Evolutionary conservation across 2,329 filamentous ascomycete genomes (phyloP).

Genomic region (Aureobasidium sp.): DNA sequence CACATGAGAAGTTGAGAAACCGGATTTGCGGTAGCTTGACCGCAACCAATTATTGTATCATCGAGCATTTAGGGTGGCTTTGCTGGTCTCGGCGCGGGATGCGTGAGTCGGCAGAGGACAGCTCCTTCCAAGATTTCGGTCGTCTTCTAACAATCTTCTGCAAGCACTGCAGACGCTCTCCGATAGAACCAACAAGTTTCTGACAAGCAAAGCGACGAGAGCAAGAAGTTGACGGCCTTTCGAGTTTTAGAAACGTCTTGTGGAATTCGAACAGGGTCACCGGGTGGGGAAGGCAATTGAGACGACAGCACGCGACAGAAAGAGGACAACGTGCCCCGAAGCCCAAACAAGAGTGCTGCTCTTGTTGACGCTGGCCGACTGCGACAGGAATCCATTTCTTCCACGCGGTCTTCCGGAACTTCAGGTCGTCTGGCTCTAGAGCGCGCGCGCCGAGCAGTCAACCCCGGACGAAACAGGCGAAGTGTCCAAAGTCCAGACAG

Average conservation of each 20-base stretch:
- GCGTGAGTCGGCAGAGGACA: neutral
- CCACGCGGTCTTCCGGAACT: neutral
- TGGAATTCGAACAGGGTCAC: neutral
- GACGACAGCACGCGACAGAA: neutral
- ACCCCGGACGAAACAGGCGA: neutral
- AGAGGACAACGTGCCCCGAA: constrained; percentile 1
- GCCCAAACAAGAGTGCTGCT: neutral
- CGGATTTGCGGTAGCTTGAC: neutral
- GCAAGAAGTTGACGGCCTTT: neutral
- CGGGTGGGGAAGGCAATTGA: neutral
- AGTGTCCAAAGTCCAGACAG: neutral
- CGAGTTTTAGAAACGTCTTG: neutral
- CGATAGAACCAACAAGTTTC: neutral
- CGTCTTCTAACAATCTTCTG: neutral
- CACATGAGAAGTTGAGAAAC: neutral
- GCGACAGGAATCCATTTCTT: neutral
- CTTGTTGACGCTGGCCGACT: neutral
- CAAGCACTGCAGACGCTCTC: neutral
- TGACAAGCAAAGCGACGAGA: neutral
- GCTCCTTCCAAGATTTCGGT: neutral
- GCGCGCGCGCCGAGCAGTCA: neutral
- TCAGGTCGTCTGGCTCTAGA: neutral
- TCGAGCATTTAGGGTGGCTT: neutral
- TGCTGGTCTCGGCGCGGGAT: constrained; percentile 2
- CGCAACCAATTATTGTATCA: neutral